Conservation (phyloP, 352 stramenopile species). For the Discostella stelligera region DNA sequence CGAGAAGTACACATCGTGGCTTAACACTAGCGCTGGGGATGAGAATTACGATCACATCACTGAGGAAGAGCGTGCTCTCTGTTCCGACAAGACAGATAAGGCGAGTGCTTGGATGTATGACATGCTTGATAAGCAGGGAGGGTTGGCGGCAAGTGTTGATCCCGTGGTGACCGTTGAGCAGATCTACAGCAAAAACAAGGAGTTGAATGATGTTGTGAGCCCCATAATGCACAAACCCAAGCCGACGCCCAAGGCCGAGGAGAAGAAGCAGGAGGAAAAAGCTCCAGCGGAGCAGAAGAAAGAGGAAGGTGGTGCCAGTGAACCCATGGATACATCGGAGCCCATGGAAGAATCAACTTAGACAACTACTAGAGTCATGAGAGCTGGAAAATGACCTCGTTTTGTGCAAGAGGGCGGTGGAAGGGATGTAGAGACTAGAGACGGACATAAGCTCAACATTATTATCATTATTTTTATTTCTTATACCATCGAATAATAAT, state of each 20-base stretch:
- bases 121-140: slow-evolving; percentile 91
- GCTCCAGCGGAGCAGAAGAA: slow-evolving; percentile 39
- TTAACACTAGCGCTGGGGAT: slow-evolving; percentile 87
- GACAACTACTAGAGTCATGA: background rate
- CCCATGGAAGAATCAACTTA: slow-evolving; percentile 39
- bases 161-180: slow-evolving; percentile 89
- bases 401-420: background rate
- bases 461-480: too few species aligned
- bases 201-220: slow-evolving; percentile 87
- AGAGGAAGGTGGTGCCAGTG: slow-evolving; percentile 35
- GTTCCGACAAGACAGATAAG: slow-evolving; percentile 88
- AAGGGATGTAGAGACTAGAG: background rate
- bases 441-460: background rate
- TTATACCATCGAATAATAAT: too few species aligned
- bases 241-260: slow-evolving; percentile 73
- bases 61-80: slow-evolving; percentile 91
- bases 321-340: slow-evolving; percentile 63
- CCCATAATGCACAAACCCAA: slow-evolving; percentile 97
- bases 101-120: slow-evolving; percentile 95
- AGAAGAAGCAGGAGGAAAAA: slow-evolving; percentile 61
- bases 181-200: slow-evolving; percentile 89
- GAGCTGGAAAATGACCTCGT: background rate
- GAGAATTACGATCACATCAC: slow-evolving; percentile 95
- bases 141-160: slow-evolving; percentile 85
- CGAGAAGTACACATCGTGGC: slow-evolving; percentile 93